These are phyloP conservation scores for Monilinia fructicola DNA, from an alignment of 2,329 filamentous ascomycete species.

Conservation along the genomic window DNA sequence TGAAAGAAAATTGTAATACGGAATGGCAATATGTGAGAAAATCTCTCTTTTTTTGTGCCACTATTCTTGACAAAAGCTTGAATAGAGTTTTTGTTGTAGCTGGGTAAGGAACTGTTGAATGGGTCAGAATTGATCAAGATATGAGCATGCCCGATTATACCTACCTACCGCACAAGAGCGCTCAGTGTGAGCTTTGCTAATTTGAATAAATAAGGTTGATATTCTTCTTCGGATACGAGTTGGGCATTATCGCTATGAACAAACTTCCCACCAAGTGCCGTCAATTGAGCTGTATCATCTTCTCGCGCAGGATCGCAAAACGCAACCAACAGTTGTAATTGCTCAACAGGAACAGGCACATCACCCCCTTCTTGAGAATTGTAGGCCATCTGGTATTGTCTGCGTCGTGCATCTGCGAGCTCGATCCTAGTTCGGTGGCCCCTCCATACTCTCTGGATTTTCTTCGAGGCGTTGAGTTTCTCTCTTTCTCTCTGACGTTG, in stretches of 20 bases:
- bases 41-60: conserved; percentile 30
- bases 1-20: conserved; percentile 39
- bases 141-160: conserved; percentile 3
- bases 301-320: conserved; percentile 48
- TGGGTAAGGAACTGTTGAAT: conserved; percentile 19
- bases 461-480: conserved; percentile 68
- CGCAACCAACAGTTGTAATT: conserved; percentile 50
- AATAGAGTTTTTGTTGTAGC: conserved; percentile 26
- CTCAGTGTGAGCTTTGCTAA: conserved; percentile 34
- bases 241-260: conserved; percentile 40
- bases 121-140: background rate
- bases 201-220: conserved; percentile 31
- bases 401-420: conserved; percentile 58
- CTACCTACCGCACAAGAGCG: conserved; percentile 36
- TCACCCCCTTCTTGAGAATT: background rate
- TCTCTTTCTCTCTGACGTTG: conserved; percentile 79
- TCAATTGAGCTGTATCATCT: conserved; percentile 52
- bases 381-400: conserved; percentile 58
- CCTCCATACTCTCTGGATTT: conserved; percentile 80
- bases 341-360: conserved; percentile 40
- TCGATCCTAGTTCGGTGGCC: conserved; percentile 64
- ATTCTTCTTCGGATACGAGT: conserved; percentile 38
- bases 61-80: conserved; percentile 33
- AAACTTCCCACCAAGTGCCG: conserved; percentile 42
- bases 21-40: conserved; percentile 33